Base-by-base conservation (phyloP, 140 eudicot species). In the Senecio squalidus region DNA sequence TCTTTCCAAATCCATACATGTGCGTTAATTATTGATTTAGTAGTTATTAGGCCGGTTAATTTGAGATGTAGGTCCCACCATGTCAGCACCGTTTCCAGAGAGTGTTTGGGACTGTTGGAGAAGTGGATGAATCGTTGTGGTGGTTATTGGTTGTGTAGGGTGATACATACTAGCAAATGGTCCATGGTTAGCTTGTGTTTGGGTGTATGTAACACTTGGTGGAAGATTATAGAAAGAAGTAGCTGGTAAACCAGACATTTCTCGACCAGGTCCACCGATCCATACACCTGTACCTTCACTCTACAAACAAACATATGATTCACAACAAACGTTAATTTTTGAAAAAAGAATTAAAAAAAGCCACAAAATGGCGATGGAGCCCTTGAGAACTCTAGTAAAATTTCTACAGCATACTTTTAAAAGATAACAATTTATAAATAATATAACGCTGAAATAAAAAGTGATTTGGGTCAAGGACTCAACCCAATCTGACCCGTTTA, bases 241-340 rank as follows among this genome's bases (percentile, higher is more conserved):
- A 34, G 60, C 38, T 38, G 23, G 60, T 30, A 50, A 24, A 74
- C 95, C 71, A 27, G 95, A 70, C 21, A 89, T 74, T 50, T 89
- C 97, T 45, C 86, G 74, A 44, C 82, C 81, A 3, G 80, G 89
- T 26, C 76, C 66, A 25, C 84, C 61, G n/a, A 69, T 62, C 97
- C 95, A 85, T 65, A 78, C 82, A 26, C 89, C 84, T 1, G 89
- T 40, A 20, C 94, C 93, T 78, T 85, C 95, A 74, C 73, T 85
- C 95, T 85, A 67, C 74, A 66, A 58, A 46, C 17, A 45, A 22
- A 50, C 33, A 16, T 18, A 50, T 2, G 20, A 49, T 57, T 53
- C 15, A 55, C 50, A 68, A 44, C 1, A n/a, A 43, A 17, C 14
- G 50, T 9, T 44, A 4, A 44, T 44, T 14, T 10, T 40, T 40